phyloP scores from a whole-genome alignment of 495 filamentous ascomycete genomes.

The Penicillium cosmopolitanum region DNA sequence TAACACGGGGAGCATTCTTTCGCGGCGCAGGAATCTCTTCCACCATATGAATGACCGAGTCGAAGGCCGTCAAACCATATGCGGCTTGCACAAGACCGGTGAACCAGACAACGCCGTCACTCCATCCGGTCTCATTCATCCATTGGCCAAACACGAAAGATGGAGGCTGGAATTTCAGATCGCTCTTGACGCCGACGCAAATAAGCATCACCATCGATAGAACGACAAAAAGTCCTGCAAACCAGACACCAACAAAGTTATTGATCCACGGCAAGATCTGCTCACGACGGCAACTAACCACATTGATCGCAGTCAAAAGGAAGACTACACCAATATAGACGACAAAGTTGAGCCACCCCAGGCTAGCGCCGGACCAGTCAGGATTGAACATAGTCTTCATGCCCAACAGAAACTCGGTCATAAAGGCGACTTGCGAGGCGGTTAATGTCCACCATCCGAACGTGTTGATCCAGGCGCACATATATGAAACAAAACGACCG shows the following conservation, averaged over 20 bases:
- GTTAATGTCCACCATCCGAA: conserved; percentile 56
- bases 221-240: conserved; percentile 46
- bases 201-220: conserved; percentile 49
- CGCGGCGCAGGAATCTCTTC: conserved; percentile 52
- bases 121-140: conserved; percentile 66
- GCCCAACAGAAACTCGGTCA: conserved; percentile 52
- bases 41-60: conserved; percentile 66
- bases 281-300: conserved; percentile 50
- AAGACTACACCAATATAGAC: conserved; percentile 46
- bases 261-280: conserved; percentile 49
- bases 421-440: conserved; percentile 52
- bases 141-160: conserved; percentile 60
- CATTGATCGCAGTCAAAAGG: conserved; percentile 45
- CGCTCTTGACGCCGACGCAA: conserved; percentile 41
- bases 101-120: conserved; percentile 65
- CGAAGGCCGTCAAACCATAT: conserved; percentile 63
- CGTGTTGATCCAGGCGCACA: conserved; percentile 56
- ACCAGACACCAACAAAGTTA: conserved; percentile 54
- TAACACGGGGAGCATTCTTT: conserved; percentile 44
- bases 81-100: conserved; percentile 64
- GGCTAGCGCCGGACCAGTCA: conserved; percentile 39
- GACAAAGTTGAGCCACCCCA: conserved; percentile 51
- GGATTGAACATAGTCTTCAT: conserved; percentile 52
- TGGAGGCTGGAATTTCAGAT: conserved; percentile 45
- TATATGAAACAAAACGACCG: conserved; percentile 50